Conservation (phyloP, 257 asterid genomes). For the Gentiana straminea region DNA sequence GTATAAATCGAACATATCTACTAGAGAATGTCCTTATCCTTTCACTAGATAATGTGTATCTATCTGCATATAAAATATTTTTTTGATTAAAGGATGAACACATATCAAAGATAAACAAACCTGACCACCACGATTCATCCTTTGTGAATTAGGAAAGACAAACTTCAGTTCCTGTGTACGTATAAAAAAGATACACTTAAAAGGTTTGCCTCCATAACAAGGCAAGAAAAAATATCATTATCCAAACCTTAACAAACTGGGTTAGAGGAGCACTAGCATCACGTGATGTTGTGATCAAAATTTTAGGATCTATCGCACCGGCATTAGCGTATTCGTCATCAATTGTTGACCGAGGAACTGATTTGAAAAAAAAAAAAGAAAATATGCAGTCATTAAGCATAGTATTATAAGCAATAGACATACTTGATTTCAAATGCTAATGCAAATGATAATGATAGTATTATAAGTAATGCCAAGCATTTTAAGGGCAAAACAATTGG, state of each 20-base stretch:
- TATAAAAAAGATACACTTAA: too few species aligned
- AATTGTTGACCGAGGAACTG: constrained; percentile 75
- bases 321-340: constrained; percentile 95
- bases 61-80: too few species aligned
- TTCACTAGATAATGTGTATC: too few species aligned
- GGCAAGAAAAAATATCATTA: too few species aligned
- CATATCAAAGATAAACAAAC: constrained; percentile 28
- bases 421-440: too few species aligned
- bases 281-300: constrained; percentile 81
- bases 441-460: too few species aligned
- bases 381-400: neutral
- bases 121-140: constrained; percentile 98
- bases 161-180: constrained; percentile 61
- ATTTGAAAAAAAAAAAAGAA: neutral
- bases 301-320: constrained; percentile 68
- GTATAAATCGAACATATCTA: constrained; percentile 1
- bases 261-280: constrained; percentile 94
- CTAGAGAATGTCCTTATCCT: neutral
- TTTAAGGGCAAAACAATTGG: too few species aligned
- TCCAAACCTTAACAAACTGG: constrained; percentile 78
- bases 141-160: constrained; percentile 80
- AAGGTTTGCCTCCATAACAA: too few species aligned
- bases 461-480: too few species aligned
- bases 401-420: too few species aligned
- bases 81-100: too few species aligned